Percentiles rank a stretch among this genome's conserved stretches.
phyloP scores from a whole-genome alignment of 805 yeast species.

The Blastobotrys muscicola region DNA sequence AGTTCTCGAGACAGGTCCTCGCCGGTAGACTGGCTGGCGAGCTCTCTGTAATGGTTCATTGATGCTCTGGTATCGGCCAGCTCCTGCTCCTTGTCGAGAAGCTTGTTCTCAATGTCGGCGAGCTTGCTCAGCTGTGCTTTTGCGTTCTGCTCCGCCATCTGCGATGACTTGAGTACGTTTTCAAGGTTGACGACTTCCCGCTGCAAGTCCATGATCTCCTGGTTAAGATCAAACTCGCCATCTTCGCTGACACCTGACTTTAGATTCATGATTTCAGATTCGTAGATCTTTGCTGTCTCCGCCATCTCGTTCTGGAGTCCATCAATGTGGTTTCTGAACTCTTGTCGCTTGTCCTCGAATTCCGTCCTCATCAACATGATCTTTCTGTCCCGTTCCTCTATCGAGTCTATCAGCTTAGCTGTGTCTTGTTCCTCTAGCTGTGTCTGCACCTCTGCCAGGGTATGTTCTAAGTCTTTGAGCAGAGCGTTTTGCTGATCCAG shows the following conservation, averaged over 20 bases:
- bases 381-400: conserved; percentile 21
- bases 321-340: conserved; percentile 25
- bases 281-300: conserved; percentile 16
- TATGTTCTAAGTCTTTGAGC: conserved; percentile 38
- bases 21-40: conserved; percentile 1
- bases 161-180: conserved; percentile 15
- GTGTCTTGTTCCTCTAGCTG: conserved; percentile 12
- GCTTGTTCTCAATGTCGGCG: conserved; percentile 28
- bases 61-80: conserved; percentile 12
- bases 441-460: conserved; percentile 34
- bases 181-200: conserved; percentile 18
- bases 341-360: conserved; percentile 23
- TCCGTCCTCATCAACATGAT: conserved; percentile 20
- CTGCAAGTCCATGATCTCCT: conserved; percentile 20
- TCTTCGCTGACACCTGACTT: conserved; percentile 14
- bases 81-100: conserved; percentile 25
- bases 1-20: conserved; percentile 4
- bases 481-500: conserved; percentile 38
- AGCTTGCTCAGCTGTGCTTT: conserved; percentile 25
- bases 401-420: conserved; percentile 20
- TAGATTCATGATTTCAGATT: conserved; percentile 14
- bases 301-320: conserved; percentile 19
- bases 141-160: conserved; percentile 21
- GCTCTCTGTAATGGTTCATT: conserved; percentile 11
- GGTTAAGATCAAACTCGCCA: conserved; percentile 11